Evolutionary conservation across 768 basidiomycete genomes (phyloP), one percentile per base, ranked within the genome.

Genomic region (Cystofilobasidium bisporidii): DNA sequence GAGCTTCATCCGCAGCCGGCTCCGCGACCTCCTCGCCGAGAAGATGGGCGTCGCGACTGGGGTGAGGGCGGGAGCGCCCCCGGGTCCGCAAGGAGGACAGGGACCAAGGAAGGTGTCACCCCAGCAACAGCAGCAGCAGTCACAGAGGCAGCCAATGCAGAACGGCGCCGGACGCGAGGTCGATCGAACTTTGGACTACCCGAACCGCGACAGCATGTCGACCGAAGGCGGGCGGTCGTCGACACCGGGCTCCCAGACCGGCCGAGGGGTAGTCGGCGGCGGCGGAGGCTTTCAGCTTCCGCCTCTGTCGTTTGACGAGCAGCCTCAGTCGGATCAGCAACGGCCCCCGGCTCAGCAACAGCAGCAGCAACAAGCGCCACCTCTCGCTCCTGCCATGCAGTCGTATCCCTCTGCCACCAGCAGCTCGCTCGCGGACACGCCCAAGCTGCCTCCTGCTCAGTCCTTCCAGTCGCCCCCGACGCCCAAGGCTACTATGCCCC

Each of bases 261-360:
- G 47, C 22, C 20, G n/a, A 6, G n/a, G 10, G 36, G 26, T 60
- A 8, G 33, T 24, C 26, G n/a, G 18, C 58, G 24, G 17, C 33
- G 1, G 30, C 6, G n/a, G 5, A 56, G 56, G 63, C 30, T 76
- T 74, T 61, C 73, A 74, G 24, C 70, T 76, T 2, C 76, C 76
- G 0, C 76, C 76, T 3, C 71, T 76, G 12, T 65, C 74, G 6
- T 76, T 76, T 65, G 72, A 67, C 47, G 62, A 66, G 15, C 47
- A 45, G 18, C n/a, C n/a, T 63, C 32, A 56, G 28, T n/a, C 53
- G 28, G 18, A 33, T 5, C 15, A 6, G 32, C 56, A 33, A 5
- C 22, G 11, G 20, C 30, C 3, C 20, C 2, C 17, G 8, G 18
- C 18, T 26, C 56, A 30, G 32, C 30, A 58, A 17, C 22, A 30